A percentile compares a stretch with the other conserved stretches of the same genome.
Conservation (phyloP, 345 rosid species). For the Acer saccharum region DNA sequence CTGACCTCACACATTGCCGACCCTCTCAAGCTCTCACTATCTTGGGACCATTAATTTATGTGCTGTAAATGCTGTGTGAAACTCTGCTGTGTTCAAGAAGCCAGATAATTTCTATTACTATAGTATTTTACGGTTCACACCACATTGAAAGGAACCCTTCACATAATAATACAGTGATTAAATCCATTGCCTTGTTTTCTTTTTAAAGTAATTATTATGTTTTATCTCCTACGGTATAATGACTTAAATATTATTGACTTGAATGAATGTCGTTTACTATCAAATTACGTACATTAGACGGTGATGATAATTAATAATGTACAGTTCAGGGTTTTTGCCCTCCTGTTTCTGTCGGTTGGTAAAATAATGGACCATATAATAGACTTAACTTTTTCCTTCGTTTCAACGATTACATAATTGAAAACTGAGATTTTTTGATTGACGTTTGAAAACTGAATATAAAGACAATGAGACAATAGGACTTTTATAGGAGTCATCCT, state of each 20-base stretch:
- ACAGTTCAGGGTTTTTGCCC: background rate
- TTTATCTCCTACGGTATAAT: no score
- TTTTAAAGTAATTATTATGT: no score
- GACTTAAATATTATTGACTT: no score
- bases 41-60: background rate
- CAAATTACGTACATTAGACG: no score
- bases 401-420: background rate
- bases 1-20: conserved; percentile 2
- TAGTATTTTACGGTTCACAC: background rate
- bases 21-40: background rate
- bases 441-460: background rate
- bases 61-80: background rate
- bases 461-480: background rate
- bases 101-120: background rate
- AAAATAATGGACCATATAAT: background rate
- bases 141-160: no score
- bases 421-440: background rate
- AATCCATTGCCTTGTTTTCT: no score
- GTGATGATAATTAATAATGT: background rate
- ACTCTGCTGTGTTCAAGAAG: background rate
- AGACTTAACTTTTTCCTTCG: background rate
- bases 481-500: background rate
- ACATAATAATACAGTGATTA: no score
- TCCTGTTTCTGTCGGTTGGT: background rate
- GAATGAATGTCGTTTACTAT: no score